Evolutionary conservation across 2,329 filamentous ascomycete genomes (phyloP), one percentile per base, ranked within the genome.

Genomic region (Verruconis gallopava): DNA sequence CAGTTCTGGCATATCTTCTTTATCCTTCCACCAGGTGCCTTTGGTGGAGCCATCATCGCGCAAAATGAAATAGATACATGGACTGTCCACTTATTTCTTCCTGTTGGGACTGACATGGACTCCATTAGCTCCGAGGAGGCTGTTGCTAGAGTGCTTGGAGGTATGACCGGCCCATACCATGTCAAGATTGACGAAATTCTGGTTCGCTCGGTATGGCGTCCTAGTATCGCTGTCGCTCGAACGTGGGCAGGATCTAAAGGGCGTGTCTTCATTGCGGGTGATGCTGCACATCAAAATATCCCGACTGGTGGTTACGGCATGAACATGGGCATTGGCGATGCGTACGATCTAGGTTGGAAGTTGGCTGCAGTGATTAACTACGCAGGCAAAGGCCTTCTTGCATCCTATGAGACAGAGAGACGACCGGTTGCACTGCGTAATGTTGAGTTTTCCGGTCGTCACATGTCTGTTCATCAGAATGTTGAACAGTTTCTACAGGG

Each of bases 241-340:
- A 22, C 11, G 20, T 36, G 11, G 9, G 17, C 17, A 9, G 11
- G 33, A 11, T 9, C 6, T 11, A 6, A 36, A 9, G 17, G 17
- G 25, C 6, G 25, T 9, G 25, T 30, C 25, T 30, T 9, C 25
- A 50, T 61, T 2, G 54, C 51, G 4, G 57, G 57, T 3, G 58
- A 62, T 44, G 46, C 55, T 30, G 59, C 60, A 4, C 60, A 64
- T 44, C 49, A 53, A 18, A 56, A 53, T 14, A 50, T 54, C n/a
- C 57, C 59, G 1, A 50, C 50, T 3, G 60, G 61, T 3, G 61
- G 59, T 0, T 59, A 62, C 37, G 62, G 61, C 3, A 55, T 62
- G 50, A 64, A 64, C 42, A 60, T 48, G 4, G 60, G 56, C 1
- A 47, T 64, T 2, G 53, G 50, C 5, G 61, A 64, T 42, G 56